Conservation (phyloP, 495 filamentous ascomycete genomes). For the Daldinia grandis region DNA sequence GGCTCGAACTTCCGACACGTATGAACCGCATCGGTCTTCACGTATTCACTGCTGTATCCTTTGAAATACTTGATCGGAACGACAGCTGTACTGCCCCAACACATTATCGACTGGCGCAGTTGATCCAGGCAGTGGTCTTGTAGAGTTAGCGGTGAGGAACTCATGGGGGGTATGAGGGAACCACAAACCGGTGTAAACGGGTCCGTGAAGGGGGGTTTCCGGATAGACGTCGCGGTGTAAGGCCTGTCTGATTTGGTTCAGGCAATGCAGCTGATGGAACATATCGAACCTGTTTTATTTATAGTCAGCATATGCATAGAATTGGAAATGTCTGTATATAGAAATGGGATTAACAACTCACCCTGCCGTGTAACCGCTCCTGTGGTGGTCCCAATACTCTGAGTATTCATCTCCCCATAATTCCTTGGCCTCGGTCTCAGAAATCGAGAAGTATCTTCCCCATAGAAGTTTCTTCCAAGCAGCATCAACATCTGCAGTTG, state of each 20-base stretch:
- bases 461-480: constrained; percentile 3
- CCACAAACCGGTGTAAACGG: constrained; percentile 1
- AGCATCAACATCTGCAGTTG: neutral
- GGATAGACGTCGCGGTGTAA: constrained; percentile 8
- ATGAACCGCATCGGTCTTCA: neutral
- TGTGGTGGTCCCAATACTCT: neutral
- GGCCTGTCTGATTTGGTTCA: constrained; percentile 7
- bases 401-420: constrained; percentile 9
- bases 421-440: constrained; percentile 1
- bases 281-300: neutral
- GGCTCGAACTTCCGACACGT: constrained; percentile 1
- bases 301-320: neutral
- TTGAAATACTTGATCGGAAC: constrained; percentile 2
- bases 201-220: neutral
- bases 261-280: constrained; percentile 8
- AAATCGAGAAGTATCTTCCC: constrained; percentile 4
- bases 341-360: neutral
- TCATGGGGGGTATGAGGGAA: neutral
- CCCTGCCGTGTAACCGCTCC: constrained; percentile 9
- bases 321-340: neutral
- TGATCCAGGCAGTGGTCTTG: constrained; percentile 4
- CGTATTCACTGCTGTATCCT: neutral
- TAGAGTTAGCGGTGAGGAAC: neutral
- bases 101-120: constrained; percentile 9
- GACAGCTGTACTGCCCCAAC: constrained; percentile 5